Conservation (phyloP, 73 alveolate species). For the Paramecium caudatum region DNA sequence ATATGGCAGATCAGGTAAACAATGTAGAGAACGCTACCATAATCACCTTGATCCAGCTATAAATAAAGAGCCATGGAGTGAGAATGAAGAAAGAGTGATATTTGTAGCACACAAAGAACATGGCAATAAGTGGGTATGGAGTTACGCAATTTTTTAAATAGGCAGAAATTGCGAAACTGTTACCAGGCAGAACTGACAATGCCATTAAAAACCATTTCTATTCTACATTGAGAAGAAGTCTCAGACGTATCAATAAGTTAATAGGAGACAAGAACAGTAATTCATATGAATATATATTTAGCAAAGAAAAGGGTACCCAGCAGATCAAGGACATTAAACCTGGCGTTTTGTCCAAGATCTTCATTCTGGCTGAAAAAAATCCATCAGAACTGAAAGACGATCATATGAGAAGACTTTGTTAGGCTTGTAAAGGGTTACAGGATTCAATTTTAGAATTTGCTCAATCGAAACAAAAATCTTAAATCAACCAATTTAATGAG, state of each 20-base stretch:
- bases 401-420: constrained; percentile 71
- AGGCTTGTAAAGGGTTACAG: constrained; percentile 74
- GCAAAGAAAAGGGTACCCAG: constrained; percentile 72
- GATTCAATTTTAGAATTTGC: constrained; percentile 77
- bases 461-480: constrained; percentile 48
- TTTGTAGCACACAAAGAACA: constrained; percentile 91
- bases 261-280: constrained; percentile 77
- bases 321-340: constrained; percentile 77
- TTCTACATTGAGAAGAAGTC: constrained; percentile 83
- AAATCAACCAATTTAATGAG: constrained; percentile 64
- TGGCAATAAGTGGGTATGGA: constrained; percentile 95
- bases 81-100: constrained; percentile 94
- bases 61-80: constrained; percentile 93
- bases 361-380: constrained; percentile 74
- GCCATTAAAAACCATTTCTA: constrained; percentile 89
- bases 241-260: constrained; percentile 75
- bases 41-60: constrained; percentile 97
- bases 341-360: constrained; percentile 75
- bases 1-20: constrained; percentile 93
- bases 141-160: not conserved
- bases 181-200: constrained; percentile 84
- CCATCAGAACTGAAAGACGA: constrained; percentile 74
- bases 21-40: constrained; percentile 99
- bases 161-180: constrained; percentile 77
- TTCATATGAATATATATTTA: not conserved